A percentile compares a stretch with the other conserved stretches of the same genome.
Evolutionary conservation across 768 basidiomycete genomes (phyloP).

Genomic region (Phallus indusiatus): DNA sequence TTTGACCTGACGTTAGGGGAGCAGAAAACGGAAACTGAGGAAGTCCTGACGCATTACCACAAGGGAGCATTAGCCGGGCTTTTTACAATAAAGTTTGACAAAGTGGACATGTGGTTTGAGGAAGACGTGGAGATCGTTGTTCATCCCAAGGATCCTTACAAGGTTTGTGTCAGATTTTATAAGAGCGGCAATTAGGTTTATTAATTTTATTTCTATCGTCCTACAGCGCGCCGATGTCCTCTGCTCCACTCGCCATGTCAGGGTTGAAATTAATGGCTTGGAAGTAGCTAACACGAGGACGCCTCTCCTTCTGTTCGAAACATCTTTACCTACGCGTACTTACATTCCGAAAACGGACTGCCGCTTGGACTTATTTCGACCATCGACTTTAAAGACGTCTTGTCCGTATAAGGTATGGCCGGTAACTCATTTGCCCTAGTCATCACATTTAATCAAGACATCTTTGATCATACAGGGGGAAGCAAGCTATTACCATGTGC

Average conservation of each 20-base stretch:
- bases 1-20: slow-evolving; percentile 41
- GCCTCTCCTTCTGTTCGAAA: slow-evolving; percentile 51
- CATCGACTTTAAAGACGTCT: slow-evolving; percentile 35
- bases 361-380: slow-evolving; percentile 37
- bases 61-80: slow-evolving; percentile 35
- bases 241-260: slow-evolving; percentile 50
- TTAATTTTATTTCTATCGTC: background rate
- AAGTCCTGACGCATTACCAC: slow-evolving; percentile 23
- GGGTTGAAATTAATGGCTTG: slow-evolving; percentile 49
- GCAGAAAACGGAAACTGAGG: slow-evolving; percentile 30
- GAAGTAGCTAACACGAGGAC: slow-evolving; percentile 50
- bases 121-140: slow-evolving; percentile 53
- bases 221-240: slow-evolving; percentile 53
- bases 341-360: slow-evolving; percentile 55
- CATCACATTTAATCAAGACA: background rate
- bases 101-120: slow-evolving; percentile 58
- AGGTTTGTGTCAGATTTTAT: slow-evolving; percentile 28
- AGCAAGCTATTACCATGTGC: slow-evolving; percentile 48
- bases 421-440: background rate
- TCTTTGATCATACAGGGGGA: slow-evolving; percentile 33
- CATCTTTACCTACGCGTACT: slow-evolving; percentile 42
- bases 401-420: slow-evolving; percentile 57
- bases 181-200: background rate
- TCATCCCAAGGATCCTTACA: slow-evolving; percentile 63
- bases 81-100: slow-evolving; percentile 38